Percentiles rank a stretch among this genome's conserved stretches.
phyloP scores from a whole-genome alignment of 2,329 filamentous ascomycete genomes.

The Colletotrichum sp. region DNA sequence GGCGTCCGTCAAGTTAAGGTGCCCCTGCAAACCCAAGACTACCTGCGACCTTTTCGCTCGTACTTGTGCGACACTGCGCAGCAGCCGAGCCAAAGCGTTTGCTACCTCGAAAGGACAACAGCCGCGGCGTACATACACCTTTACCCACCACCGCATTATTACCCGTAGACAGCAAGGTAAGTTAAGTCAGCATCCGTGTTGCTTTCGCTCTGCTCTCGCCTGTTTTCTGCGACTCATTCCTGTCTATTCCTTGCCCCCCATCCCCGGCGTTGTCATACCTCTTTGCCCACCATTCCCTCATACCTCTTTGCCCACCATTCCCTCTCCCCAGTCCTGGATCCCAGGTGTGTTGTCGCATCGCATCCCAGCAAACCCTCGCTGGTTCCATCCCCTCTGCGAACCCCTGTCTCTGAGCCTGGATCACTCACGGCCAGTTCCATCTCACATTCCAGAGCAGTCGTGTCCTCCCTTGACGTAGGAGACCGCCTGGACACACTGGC shows the following conservation, averaged over 20 bases:
- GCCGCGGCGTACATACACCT: neutral
- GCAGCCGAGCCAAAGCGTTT: slow-evolving; percentile 9
- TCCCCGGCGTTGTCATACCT: slow-evolving; percentile 1
- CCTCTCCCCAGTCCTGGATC: neutral
- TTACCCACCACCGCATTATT: neutral
- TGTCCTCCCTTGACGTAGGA: neutral
- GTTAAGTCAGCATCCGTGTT: neutral
- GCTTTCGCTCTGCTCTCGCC: neutral
- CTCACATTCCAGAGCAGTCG: neutral
- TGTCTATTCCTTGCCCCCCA: neutral
- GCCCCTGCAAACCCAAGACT: neutral
- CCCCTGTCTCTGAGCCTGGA: neutral
- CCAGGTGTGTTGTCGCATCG: slow-evolving; percentile 1
- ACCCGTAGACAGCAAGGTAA: slow-evolving; percentile 2
- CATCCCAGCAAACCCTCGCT: slow-evolving; percentile 6
- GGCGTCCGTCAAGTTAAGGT: neutral
- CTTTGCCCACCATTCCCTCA: neutral
- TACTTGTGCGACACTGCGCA: slow-evolving; percentile 8
- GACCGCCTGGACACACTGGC: neutral
- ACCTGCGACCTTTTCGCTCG: neutral
- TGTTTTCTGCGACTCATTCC: neutral
- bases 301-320: neutral
- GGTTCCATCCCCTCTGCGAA: neutral
- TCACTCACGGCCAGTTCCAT: neutral
- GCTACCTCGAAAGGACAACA: neutral